Evolutionary conservation across 2,329 filamentous ascomycete species (phyloP).

Genomic region (Epichloe glyceriae): DNA sequence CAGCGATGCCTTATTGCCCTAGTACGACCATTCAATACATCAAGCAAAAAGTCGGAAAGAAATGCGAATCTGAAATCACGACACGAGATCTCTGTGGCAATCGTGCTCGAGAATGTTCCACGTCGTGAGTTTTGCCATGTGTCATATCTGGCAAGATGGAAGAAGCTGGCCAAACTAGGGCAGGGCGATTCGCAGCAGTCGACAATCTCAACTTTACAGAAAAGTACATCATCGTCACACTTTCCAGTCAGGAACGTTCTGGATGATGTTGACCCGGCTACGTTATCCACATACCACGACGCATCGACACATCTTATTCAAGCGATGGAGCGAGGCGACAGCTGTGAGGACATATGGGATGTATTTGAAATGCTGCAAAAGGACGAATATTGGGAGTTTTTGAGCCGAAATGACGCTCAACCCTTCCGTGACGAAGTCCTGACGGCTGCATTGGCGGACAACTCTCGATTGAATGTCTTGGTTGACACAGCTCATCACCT

Average conservation of each 20-base stretch:
- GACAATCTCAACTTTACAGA: neutral
- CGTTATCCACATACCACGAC: conserved; percentile 7
- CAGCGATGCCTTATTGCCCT: conserved; percentile 9
- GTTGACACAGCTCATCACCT: conserved; percentile 22
- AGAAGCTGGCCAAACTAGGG: conserved; percentile 10
- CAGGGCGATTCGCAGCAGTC: conserved; percentile 1
- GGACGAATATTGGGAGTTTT: conserved; percentile 8
- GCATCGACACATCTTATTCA: conserved; percentile 11
- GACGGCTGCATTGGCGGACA: conserved; percentile 14
- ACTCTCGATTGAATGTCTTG: conserved; percentile 14
- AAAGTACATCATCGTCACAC: neutral
- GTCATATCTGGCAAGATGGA: conserved; percentile 8
- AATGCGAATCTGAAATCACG: neutral
- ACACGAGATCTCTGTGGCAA: neutral
- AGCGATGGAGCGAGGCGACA: conserved; percentile 10
- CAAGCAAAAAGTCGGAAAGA: neutral
- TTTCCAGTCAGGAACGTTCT: neutral
- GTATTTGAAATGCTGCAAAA: conserved; percentile 13
- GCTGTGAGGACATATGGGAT: conserved; percentile 16
- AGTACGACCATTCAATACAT: conserved; percentile 6
- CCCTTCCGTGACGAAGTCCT: conserved; percentile 19
- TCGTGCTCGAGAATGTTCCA: neutral
- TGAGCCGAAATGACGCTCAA: conserved; percentile 13
- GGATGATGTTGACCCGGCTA: conserved; percentile 1
- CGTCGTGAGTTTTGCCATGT: neutral